Evolutionary conservation across 169 alveolate species (phyloP).

Genomic region (Plasmodium adleri): DNA sequence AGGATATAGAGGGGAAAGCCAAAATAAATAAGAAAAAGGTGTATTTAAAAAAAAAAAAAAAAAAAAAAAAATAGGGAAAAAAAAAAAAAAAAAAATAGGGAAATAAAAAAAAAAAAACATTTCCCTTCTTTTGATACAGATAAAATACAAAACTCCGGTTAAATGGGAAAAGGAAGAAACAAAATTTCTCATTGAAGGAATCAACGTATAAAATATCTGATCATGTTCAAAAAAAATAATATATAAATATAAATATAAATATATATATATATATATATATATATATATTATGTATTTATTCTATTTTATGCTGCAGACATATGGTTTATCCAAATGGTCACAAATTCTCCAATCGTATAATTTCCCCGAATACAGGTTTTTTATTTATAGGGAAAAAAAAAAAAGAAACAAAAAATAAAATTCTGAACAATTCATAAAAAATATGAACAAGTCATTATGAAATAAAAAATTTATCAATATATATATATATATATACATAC

Average conservation of each 20-base stretch:
- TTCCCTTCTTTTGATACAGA: slow-evolving; percentile 8
- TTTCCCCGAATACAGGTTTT: slow-evolving; percentile 35
- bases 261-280: not conserved
- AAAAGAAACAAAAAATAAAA: not conserved
- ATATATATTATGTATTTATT: not conserved
- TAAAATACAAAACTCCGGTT: slow-evolving; percentile 22
- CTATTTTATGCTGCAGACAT: not conserved
- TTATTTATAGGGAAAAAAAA: not conserved
- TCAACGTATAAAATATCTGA: slow-evolving; percentile 14
- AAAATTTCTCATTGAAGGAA: slow-evolving; percentile 28
- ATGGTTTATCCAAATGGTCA: slow-evolving; percentile 50
- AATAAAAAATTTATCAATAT: no score
- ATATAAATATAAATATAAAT: not conserved
- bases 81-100: not conserved
- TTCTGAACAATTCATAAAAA: not conserved
- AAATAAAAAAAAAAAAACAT: not conserved
- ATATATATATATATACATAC: no score
- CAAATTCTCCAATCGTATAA: slow-evolving; percentile 28
- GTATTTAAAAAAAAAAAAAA: not conserved
- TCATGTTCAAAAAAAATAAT: not conserved
- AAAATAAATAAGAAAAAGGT: slow-evolving; percentile 2
- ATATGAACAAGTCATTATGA: not conserved
- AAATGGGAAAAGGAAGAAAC: slow-evolving; percentile 37
- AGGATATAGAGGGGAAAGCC: slow-evolving; percentile 1
- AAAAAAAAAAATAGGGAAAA: not conserved